Percentiles rank a stretch among this genome's conserved stretches.
Evolutionary conservation across 371 early-diverging fungal species (phyloP).

Genomic region (Dichotomocladium elegans): DNA sequence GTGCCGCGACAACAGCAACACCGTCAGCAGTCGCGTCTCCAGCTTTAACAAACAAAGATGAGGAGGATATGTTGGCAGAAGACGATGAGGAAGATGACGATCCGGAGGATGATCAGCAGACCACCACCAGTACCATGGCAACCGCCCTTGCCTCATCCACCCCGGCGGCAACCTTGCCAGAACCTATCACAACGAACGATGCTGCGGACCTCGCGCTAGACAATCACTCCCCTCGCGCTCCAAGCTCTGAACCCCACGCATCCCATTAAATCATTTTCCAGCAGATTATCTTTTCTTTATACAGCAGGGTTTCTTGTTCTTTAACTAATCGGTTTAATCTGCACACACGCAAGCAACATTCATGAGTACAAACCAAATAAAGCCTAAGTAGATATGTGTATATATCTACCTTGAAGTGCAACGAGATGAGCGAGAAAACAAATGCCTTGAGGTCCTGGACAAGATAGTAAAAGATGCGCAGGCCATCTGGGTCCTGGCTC

Average conservation of each 20-base stretch:
- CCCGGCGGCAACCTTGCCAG: not conserved
- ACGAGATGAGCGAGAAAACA: slow-evolving; percentile 89
- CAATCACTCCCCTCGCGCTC: too few species aligned
- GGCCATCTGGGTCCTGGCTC: slow-evolving; percentile 92
- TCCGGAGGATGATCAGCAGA: not conserved
- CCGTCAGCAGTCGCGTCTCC: not conserved
- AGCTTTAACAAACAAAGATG: slow-evolving; percentile 21
- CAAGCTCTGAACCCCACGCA: too few species aligned
- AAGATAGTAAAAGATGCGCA: slow-evolving; percentile 92
- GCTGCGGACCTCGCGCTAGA: not conserved
- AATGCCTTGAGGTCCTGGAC: slow-evolving; percentile 97
- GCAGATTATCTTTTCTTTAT: too few species aligned
- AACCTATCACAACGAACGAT: not conserved
- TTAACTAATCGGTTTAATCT: slow-evolving; percentile 49
- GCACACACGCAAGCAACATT: too few species aligned
- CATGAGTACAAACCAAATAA: not conserved
- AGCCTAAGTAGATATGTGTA: not conserved
- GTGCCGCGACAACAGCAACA: not conserved
- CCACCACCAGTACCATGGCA: not conserved
- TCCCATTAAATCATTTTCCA: too few species aligned
- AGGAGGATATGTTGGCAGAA: slow-evolving; percentile 15
- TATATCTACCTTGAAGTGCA: slow-evolving; percentile 88
- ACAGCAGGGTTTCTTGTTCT: too few species aligned
- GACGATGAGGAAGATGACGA: slow-evolving; percentile 10
- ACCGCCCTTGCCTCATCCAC: not conserved